Base-by-base conservation (phyloP, 2,329 filamentous ascomycete genomes). In the Teratosphaeria zuluensis region DNA sequence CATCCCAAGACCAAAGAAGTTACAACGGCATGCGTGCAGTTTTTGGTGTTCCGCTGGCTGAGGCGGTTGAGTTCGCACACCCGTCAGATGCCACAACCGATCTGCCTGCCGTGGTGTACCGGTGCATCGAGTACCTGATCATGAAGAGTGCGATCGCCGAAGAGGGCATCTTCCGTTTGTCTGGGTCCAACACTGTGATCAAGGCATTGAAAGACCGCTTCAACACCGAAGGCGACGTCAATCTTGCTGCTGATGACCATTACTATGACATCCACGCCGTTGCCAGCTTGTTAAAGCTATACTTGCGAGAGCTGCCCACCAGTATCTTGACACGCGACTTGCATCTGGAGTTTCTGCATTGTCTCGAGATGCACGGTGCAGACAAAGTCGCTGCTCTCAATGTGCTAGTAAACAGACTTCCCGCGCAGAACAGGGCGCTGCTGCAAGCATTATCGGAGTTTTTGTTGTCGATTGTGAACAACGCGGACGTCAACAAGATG, bases 191-290 rank as follows among this genome's bases (percentile, higher is more conserved):
- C 70, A 83, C 95, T 57, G 87, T 96, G 55, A 95, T 99, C 75
- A 95, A 92, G 74, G 85, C 85, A 59, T 81, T 99, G 51, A 88
- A 89, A 61, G 92, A 97, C 71, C 86, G 92, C 2, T 99, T 99
- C 78, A 96, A 99, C 73, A 85, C 76, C 3, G 92, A 99, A 76
- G 88, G 92, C 53, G 94, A 99, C 70, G 83, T 99, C 64, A 90
- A 96, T 70, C 80, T 99, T 56, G 73, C 96, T 30, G 64, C 63
- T 11, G 92, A 92, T 60, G 87, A 88, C 55, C 85, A 89, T 59
- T 95, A 92, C 71, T 90, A 96, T 70, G 94, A 99, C 72, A 92
- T 99, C 30, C 92, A 99, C 72, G 94, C 94, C 0, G 88, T 99
- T 11, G 94, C 94, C 7, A 96, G 92, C 35, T 79, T 99, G 54